Percentiles rank a stretch among this genome's conserved stretches.
These are phyloP conservation scores for Tetrahymena borealis DNA, from an alignment of 73 alveolate genomes.

Conservation along the genomic window DNA sequence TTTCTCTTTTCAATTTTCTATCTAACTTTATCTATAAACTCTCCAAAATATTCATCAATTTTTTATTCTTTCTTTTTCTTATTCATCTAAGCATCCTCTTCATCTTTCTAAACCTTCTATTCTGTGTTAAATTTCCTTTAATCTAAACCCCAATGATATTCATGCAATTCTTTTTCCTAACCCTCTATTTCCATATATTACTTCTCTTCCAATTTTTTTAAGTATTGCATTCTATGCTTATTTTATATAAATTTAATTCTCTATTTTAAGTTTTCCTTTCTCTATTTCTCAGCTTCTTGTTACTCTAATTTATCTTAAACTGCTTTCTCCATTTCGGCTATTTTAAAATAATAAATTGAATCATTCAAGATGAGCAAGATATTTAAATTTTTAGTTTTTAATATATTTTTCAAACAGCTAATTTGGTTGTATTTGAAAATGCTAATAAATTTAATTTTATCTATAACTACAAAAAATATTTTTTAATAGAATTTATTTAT, in stretches of 20 bases:
- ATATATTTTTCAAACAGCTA: background rate
- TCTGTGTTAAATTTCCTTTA: background rate
- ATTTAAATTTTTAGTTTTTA: no score
- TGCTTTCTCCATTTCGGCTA: background rate
- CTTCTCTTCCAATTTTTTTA: background rate
- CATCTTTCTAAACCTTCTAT: background rate
- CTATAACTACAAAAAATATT: background rate
- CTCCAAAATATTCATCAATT: background rate
- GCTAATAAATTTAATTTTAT: background rate
- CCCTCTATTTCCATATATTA: background rate
- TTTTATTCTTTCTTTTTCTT: background rate
- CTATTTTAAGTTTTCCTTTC: background rate
- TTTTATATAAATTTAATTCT: background rate
- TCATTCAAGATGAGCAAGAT: background rate
- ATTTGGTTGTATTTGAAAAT: background rate
- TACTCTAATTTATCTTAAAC: background rate
- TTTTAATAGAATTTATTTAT: background rate
- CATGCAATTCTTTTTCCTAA: background rate
- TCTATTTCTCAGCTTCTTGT: background rate
- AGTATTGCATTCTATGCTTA: background rate
- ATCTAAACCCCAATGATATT: background rate
- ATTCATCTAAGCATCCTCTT: background rate
- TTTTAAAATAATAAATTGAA: background rate
- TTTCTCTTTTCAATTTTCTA: background rate
- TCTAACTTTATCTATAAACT: background rate